A percentile compares a stretch with the other conserved stretches of the same genome.
phyloP scores from a whole-genome alignment of 1,139 yeast genomes.

The Geotrichum siamense region DNA sequence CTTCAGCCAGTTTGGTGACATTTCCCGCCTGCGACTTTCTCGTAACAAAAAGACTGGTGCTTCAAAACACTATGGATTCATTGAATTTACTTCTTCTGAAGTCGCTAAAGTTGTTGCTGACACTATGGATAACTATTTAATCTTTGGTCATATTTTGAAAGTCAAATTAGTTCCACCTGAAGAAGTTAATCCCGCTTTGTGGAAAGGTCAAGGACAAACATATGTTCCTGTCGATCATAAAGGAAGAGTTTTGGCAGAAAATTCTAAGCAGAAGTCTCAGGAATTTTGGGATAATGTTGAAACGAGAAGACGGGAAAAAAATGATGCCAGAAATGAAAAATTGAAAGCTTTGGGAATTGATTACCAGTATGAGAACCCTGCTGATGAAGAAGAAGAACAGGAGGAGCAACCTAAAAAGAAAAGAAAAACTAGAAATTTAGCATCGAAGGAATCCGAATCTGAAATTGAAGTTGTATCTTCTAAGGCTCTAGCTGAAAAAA shows the following conservation, averaged over 20 bases:
- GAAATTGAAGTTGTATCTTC: too few relatives aligned
- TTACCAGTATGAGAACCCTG: constrained; percentile 27
- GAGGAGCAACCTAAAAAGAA: constrained; percentile 13
- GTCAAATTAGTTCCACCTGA: constrained; percentile 49
- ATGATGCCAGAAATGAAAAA: constrained; percentile 42
- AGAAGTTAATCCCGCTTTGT: constrained; percentile 42
- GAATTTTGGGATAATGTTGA: constrained; percentile 56
- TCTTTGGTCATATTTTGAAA: constrained; percentile 78
- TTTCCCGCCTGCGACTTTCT: constrained; percentile 68
- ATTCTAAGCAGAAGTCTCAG: constrained; percentile 50
- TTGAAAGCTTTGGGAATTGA: constrained; percentile 50
- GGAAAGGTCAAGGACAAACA: constrained; percentile 48
- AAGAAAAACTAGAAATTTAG: constrained; percentile 1
- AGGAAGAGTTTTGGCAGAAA: constrained; percentile 46
- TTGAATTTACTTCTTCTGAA: constrained; percentile 66
- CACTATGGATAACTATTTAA: constrained; percentile 88
- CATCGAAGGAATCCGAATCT: too few relatives aligned
- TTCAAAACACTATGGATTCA: constrained; percentile 86
- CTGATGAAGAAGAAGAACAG: constrained; percentile 8
- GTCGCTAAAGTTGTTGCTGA: constrained; percentile 89
- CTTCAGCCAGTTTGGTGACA: constrained; percentile 83
- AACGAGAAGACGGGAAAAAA: constrained; percentile 44
- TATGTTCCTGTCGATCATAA: constrained; percentile 60
- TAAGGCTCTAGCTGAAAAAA: constrained; percentile 4
- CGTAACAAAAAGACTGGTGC: constrained; percentile 88